Conservation (phyloP, 78 protist genomes). For the Dictyostelium citrinum region DNA sequence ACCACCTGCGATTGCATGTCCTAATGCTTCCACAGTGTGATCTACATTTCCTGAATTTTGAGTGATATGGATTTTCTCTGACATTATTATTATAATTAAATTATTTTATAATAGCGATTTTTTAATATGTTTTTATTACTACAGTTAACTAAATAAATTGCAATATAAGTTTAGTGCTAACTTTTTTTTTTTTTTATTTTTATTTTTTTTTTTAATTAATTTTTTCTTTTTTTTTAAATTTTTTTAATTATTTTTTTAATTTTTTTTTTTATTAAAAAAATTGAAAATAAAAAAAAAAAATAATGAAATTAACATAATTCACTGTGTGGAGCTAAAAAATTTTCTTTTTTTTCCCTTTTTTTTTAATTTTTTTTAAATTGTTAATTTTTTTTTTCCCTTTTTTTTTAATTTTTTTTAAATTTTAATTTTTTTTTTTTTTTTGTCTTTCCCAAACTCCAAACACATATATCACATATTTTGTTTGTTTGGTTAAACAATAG, state of each 20-base stretch:
- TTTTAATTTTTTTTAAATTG: not conserved
- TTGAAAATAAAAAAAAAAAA: not conserved
- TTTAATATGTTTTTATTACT: not conserved
- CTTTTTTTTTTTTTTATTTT: too few species aligned
- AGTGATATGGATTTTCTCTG: conserved; percentile 64
- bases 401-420: not conserved
- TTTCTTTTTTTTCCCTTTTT: not conserved
- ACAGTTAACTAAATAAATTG: not conserved
- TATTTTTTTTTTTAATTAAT: too few species aligned
- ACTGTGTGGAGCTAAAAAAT: not conserved
- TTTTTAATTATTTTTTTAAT: too few species aligned
- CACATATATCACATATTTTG: not conserved
- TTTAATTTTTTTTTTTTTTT: not conserved
- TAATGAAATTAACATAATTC: not conserved
- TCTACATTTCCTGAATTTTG: conserved; percentile 3
- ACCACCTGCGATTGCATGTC: conserved; percentile 83
- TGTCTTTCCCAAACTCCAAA: not conserved
- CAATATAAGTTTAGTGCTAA: not conserved
- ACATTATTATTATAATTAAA: not conserved
- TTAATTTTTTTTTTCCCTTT: not conserved
- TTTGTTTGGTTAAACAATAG: not conserved
- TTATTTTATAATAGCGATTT: not conserved
- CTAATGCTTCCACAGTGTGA: conserved; percentile 42
- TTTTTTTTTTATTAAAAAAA: not conserved
- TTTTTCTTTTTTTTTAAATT: too few species aligned